These are phyloP conservation scores for Aureobasidium mangrovei DNA, from an alignment of 2,329 filamentous ascomycete species.

Conservation along the genomic window DNA sequence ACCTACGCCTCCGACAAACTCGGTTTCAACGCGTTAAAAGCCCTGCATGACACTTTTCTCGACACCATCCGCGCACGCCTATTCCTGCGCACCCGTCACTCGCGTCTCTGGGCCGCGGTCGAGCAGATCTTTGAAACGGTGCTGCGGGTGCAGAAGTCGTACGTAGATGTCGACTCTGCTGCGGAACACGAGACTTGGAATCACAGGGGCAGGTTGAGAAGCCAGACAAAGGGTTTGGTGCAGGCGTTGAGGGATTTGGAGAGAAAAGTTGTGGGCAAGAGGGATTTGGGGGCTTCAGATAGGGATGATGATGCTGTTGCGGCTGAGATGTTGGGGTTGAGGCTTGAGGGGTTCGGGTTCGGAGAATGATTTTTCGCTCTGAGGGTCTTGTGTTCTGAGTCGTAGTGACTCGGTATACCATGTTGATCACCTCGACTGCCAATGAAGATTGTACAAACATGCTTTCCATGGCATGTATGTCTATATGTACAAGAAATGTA, in stretches of 20 bases:
- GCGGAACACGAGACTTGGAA: background rate
- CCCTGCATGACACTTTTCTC: slow-evolving; percentile 23
- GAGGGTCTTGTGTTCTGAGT: no score
- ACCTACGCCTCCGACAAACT: slow-evolving; percentile 13
- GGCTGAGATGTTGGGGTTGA: background rate
- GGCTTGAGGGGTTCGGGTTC: background rate
- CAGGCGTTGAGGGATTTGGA: background rate
- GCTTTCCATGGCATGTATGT: no score
- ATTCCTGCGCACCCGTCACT: slow-evolving; percentile 25
- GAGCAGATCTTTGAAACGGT: slow-evolving; percentile 19
- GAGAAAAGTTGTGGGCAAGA: slow-evolving; percentile 4
- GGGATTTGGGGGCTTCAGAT: background rate
- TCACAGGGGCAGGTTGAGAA: background rate
- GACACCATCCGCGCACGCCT: slow-evolving; percentile 25
- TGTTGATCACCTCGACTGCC: no score
- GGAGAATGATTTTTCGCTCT: no score
- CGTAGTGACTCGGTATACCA: no score
- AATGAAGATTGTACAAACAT: no score
- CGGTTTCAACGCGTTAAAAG: slow-evolving; percentile 21
- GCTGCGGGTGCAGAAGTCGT: background rate
- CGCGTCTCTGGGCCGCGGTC: slow-evolving; percentile 19
- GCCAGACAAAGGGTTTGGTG: background rate
- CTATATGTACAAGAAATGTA: no score
- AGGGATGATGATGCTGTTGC: slow-evolving; percentile 4
- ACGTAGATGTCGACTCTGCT: fast-evolving